These are phyloP conservation scores for Pythium chondricola DNA, from an alignment of 352 stramenopile genomes.

Conservation along the genomic window DNA sequence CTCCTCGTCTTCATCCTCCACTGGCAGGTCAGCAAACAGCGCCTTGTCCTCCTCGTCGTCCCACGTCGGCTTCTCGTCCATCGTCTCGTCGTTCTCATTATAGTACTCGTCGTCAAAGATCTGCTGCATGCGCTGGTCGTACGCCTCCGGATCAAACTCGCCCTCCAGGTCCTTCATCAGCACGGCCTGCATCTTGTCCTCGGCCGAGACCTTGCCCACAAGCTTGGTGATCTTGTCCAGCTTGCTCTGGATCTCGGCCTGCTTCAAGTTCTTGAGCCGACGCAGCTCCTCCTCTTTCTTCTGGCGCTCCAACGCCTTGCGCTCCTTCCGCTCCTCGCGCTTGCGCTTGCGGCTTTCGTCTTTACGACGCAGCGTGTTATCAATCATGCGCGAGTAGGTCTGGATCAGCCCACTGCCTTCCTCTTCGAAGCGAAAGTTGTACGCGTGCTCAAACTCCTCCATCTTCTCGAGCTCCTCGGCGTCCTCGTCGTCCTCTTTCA, in stretches of 20 bases:
- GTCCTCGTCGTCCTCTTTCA: conserved; percentile 86
- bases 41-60: conserved; percentile 82
- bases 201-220: conserved; percentile 66
- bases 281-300: conserved; percentile 97
- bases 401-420: conserved; percentile 83
- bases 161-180: conserved; percentile 81
- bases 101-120: conserved; percentile 99
- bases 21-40: conserved; percentile 67
- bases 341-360: conserved; percentile 96
- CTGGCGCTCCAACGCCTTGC: conserved; percentile 93
- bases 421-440: conserved; percentile 99
- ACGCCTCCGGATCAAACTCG: conserved; percentile 96
- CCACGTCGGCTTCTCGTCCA: conserved; percentile 73
- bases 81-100: conserved; percentile 60
- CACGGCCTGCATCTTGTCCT: conserved; percentile 39
- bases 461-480: conserved; percentile 90
- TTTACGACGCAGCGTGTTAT: conserved; percentile 91
- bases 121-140: conserved; percentile 94
- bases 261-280: conserved; percentile 97
- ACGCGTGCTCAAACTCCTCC: conserved; percentile 97
- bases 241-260: conserved; percentile 93
- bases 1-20: conserved; percentile 58
- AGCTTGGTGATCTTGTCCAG: conserved; percentile 88
- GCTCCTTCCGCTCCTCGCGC: conserved; percentile 89
- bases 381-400: conserved; percentile 75